Evolutionary conservation across 164 flowering plant species (phyloP).

Genomic region (Nymphaea thermarum): DNA sequence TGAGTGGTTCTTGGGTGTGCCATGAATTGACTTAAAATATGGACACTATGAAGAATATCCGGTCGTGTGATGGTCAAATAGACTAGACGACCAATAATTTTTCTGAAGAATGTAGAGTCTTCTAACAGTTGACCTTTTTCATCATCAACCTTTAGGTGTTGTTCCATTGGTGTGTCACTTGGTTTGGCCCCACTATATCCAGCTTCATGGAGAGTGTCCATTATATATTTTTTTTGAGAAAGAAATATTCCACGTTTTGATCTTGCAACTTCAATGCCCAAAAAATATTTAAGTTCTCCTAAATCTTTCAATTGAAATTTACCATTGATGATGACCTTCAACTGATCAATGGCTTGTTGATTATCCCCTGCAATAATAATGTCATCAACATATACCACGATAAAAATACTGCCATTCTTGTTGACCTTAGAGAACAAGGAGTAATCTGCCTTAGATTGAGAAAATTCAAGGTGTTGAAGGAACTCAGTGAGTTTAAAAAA

Average conservation of each 20-base stretch:
- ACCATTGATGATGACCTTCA: not conserved
- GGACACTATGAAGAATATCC: not conserved
- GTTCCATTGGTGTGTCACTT: not conserved
- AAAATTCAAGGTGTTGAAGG: not conserved
- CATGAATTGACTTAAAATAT: not conserved
- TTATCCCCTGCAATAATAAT: not conserved
- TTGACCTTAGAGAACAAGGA: not conserved
- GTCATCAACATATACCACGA: not conserved
- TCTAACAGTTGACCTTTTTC: not conserved
- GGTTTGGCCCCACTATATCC: not conserved
- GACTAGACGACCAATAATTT: not conserved
- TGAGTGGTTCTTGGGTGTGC: not conserved
- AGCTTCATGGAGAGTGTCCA: not conserved
- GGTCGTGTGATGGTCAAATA: not conserved
- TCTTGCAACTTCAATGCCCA: not conserved
- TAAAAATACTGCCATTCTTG: not conserved
- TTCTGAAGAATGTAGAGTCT: not conserved
- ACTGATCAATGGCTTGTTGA: not conserved
- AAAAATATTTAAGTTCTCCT: not conserved
- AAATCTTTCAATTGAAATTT: not conserved
- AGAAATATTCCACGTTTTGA: not conserved
- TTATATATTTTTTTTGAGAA: not conserved
- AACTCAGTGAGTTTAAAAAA: not conserved
- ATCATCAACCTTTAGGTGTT: not conserved
- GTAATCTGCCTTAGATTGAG: not conserved